These are phyloP conservation scores for Diplocarpon rosae DNA, from an alignment of 2,329 filamentous ascomycete species.

Conservation along the genomic window DNA sequence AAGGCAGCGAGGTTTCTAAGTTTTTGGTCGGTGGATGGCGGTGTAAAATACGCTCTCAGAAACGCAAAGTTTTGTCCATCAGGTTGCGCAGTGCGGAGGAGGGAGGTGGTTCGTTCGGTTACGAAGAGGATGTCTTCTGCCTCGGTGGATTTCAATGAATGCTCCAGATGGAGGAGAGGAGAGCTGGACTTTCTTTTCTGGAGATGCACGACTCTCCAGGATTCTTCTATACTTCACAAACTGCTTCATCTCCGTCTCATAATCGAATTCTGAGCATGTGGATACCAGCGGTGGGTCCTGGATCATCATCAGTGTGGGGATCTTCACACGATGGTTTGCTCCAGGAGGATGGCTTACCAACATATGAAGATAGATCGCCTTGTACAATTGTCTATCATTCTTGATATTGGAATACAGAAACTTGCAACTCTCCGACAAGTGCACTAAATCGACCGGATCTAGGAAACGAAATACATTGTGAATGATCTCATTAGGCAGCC, in stretches of 20 bases:
- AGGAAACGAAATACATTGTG: conserved; percentile 48
- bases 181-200: conserved; percentile 2
- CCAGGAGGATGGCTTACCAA: conserved; percentile 33
- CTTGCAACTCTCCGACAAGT: conserved; percentile 40
- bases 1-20: conserved; percentile 45
- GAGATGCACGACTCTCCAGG: not conserved
- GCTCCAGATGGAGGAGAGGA: not conserved
- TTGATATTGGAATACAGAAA: conserved; percentile 42
- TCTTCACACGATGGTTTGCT: not conserved
- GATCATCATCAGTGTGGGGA: not conserved
- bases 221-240: conserved; percentile 3
- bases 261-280: not conserved
- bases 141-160: not conserved
- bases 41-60: conserved; percentile 22
- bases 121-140: not conserved
- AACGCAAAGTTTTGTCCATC: conserved; percentile 32
- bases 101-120: not conserved
- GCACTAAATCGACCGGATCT: conserved; percentile 43
- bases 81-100: conserved; percentile 24
- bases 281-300: conserved; percentile 7
- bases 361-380: conserved; percentile 46
- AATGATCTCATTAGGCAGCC: conserved; percentile 48
- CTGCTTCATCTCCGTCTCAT: not conserved
- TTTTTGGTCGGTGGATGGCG: not conserved
- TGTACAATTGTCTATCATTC: conserved; percentile 48